Base-by-base conservation (phyloP, 208 protist genomes). In the Acanthamoeba culbertsoni region DNA sequence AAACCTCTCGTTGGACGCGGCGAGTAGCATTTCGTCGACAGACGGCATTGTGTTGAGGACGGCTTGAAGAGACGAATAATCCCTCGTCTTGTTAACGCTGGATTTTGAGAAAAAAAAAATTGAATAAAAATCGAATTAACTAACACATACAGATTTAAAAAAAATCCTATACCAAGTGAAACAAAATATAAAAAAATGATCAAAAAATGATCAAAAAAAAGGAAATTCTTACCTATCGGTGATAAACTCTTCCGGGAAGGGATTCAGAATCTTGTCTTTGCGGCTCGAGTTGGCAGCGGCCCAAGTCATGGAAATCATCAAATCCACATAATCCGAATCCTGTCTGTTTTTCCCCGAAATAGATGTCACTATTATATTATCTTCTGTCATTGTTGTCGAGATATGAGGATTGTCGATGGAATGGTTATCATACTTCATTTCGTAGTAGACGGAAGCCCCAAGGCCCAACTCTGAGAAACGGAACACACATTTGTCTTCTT, bases 401-500 rank as follows among this genome's bases (percentile, higher is more conserved):
- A n/a, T n/a, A n/a, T n/a, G n/a, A n/a, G n/a, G n/a, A n/a, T n/a
- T n/a, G n/a, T n/a, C n/a, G n/a, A n/a, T n/a, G n/a, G n/a, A n/a
- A n/a, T n/a, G n/a, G n/a, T n/a, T 12, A 40, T 31, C 18, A 31
- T 42, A 77, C 43, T 88, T 63, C 43, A 88, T 88, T 12, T 88
- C 46, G 16, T 53, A 57, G 31, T n/a, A 88, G n/a, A 88, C 77
- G 31, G 51, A 71, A 14, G 86, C 95, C 14, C 53, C 90, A 2
- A 96, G 46, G 20, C 79, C 62, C 26, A 96, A 42, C 84, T 96
- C 43, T 48, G 96, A 86, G 92, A 95, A 96, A 12, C 53, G 28
- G 53, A 95, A 96, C 23, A 68, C 51, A 73, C 94, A 96, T 42
- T 95, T 31, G 33, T 95, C 94, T 23, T 94, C 43, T 10, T 37